A percentile compares a stretch with the other conserved stretches of the same genome.
phyloP scores from a whole-genome alignment of 306 rosid genomes.

The Trifolium pratense region DNA sequence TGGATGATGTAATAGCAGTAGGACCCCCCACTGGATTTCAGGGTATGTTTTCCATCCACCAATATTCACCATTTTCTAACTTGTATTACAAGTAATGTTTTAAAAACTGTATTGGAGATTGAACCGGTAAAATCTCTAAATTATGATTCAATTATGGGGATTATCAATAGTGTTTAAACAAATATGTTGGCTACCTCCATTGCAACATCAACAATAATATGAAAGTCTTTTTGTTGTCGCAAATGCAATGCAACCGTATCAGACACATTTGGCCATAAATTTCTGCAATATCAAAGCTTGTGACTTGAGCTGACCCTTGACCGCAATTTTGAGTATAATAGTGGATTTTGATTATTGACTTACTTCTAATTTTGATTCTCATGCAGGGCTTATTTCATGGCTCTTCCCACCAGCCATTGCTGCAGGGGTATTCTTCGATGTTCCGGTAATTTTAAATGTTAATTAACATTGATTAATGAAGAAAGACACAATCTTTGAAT shows the following conservation, averaged over 20 bases:
- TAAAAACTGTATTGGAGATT: not conserved
- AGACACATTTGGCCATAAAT: not conserved
- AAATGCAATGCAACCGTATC: not conserved
- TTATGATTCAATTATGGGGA: not conserved
- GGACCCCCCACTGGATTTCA: constrained; percentile 95
- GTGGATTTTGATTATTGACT: not conserved
- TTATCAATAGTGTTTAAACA: not conserved
- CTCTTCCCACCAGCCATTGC: constrained; percentile 85
- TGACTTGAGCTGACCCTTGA: not conserved
- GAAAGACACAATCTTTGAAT: not conserved
- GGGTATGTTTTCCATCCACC: constrained; percentile 50
- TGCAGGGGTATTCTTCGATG: constrained; percentile 75
- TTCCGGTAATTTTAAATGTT: constrained; percentile 61
- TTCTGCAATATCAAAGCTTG: not conserved
- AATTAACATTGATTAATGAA: not conserved
- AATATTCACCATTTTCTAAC: constrained; percentile 13
- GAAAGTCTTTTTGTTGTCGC: not conserved
- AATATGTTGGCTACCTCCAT: not conserved
- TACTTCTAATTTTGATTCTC: constrained; percentile 34
- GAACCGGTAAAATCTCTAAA: not conserved
- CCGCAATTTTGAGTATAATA: not conserved
- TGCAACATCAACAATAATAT: not conserved
- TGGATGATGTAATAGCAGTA: constrained; percentile 61
- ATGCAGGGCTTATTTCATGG: constrained; percentile 87
- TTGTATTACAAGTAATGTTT: not conserved